phyloP scores from a whole-genome alignment of 2,329 filamentous ascomycete genomes.

The Pseudogymnoascus sp. region DNA sequence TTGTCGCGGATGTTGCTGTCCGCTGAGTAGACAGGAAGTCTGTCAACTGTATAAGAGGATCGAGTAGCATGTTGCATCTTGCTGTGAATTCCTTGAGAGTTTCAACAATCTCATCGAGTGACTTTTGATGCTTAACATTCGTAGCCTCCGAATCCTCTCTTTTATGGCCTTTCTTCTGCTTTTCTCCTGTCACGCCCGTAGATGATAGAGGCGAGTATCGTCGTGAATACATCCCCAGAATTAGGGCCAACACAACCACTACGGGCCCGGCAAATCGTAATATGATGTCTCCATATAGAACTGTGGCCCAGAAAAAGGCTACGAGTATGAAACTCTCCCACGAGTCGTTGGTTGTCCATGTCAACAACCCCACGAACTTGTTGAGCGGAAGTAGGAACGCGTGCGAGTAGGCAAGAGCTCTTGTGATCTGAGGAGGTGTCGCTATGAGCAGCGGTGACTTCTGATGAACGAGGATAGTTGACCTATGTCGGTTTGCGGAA shows the following conservation, averaged over 20 bases:
- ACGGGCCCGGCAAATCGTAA: slow-evolving; percentile 76
- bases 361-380: slow-evolving; percentile 72
- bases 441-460: slow-evolving; percentile 89
- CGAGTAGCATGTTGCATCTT: slow-evolving; percentile 83
- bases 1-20: slow-evolving; percentile 85
- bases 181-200: slow-evolving; percentile 63
- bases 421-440: slow-evolving; percentile 88
- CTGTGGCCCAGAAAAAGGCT: slow-evolving; percentile 73
- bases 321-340: slow-evolving; percentile 96
- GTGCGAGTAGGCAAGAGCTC: slow-evolving; percentile 90
- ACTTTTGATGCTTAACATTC: slow-evolving; percentile 77
- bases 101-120: slow-evolving; percentile 93
- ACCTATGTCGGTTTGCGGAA: slow-evolving; percentile 64
- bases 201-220: slow-evolving; percentile 86
- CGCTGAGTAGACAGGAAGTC: slow-evolving; percentile 89
- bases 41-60: slow-evolving; percentile 79
- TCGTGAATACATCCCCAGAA: slow-evolving; percentile 85
- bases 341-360: slow-evolving; percentile 87
- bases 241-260: slow-evolving; percentile 68
- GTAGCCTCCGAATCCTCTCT: slow-evolving; percentile 43
- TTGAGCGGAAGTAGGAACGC: slow-evolving; percentile 88
- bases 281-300: slow-evolving; percentile 79
- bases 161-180: slow-evolving; percentile 43
- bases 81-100: slow-evolving; percentile 84
- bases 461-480: slow-evolving; percentile 90